Percentiles rank a stretch among this genome's conserved stretches.
Conservation (phyloP, 2,329 filamentous ascomycete species). For the Ambrosiella xylebori region DNA sequence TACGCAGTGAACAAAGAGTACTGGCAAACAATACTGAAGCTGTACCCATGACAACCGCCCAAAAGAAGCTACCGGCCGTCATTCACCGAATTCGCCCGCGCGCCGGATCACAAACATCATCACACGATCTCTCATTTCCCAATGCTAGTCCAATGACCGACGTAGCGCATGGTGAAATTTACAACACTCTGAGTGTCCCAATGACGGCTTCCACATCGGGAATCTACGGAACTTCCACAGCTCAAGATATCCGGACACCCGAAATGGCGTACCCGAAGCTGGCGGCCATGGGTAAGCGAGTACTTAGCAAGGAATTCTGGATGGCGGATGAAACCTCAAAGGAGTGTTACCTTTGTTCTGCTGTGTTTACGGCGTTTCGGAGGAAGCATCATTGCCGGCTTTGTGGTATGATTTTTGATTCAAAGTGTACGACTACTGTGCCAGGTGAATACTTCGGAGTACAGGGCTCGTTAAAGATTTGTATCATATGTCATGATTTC, state of each 20-base stretch:
- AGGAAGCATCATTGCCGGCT: conserved; percentile 92
- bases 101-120: conserved; percentile 38
- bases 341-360: conserved; percentile 85
- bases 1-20: conserved; percentile 13
- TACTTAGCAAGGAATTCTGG: conserved; percentile 92
- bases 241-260: conserved; percentile 40
- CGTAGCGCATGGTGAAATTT: conserved; percentile 40
- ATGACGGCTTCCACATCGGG: conserved; percentile 36
- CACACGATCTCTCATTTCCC: conserved; percentile 37
- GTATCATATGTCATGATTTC: conserved; percentile 79
- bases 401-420: conserved; percentile 97
- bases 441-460: conserved; percentile 78
- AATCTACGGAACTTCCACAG: conserved; percentile 39
- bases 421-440: conserved; percentile 86
- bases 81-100: conserved; percentile 32
- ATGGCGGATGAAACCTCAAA: conserved; percentile 98
- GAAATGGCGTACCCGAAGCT: conserved; percentile 43
- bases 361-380: conserved; percentile 80
- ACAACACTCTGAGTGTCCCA: conserved; percentile 33
- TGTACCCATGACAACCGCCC: conserved; percentile 15
- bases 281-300: conserved; percentile 63
- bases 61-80: conserved; percentile 28
- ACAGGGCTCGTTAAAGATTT: conserved; percentile 67
- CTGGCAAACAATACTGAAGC: conserved; percentile 18
- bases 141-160: conserved; percentile 36